A percentile compares a stretch with the other conserved stretches of the same genome.
phyloP scores from a whole-genome alignment of 768 basidiomycete species.

The Hypsizygus marmoreus region DNA sequence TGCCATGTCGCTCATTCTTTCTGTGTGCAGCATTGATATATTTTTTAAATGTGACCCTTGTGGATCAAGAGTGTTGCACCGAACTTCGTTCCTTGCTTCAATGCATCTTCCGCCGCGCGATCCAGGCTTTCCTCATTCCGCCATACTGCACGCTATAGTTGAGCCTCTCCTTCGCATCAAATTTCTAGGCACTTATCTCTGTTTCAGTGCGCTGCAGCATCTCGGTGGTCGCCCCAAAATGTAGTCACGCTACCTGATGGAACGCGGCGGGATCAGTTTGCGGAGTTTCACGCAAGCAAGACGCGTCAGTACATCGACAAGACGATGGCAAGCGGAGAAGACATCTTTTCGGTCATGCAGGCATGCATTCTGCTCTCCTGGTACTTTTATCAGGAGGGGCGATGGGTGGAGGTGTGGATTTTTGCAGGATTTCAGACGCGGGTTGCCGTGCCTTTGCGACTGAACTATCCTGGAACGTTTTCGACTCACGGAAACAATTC shows the following conservation, averaged over 20 bases:
- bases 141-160: slow-evolving; percentile 90
- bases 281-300: slow-evolving; percentile 85
- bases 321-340: slow-evolving; percentile 87
- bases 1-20: slow-evolving; percentile 11
- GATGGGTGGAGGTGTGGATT: slow-evolving; percentile 92
- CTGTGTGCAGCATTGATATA: slow-evolving; percentile 64
- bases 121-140: slow-evolving; percentile 84
- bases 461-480: slow-evolving; percentile 87
- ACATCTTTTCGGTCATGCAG: slow-evolving; percentile 86
- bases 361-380: slow-evolving; percentile 85
- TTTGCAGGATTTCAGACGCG: slow-evolving; percentile 85
- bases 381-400: slow-evolving; percentile 90
- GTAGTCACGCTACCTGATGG: slow-evolving; percentile 71
- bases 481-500: slow-evolving; percentile 65
- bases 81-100: slow-evolving; percentile 75
- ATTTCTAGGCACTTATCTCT: slow-evolving; percentile 5
- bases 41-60: slow-evolving; percentile 92
- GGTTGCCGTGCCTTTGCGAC: slow-evolving; percentile 76
- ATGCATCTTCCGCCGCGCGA: slow-evolving; percentile 81
- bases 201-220: slow-evolving; percentile 75
- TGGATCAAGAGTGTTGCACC: slow-evolving; percentile 81
- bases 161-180: slow-evolving; percentile 22
- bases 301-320: slow-evolving; percentile 86
- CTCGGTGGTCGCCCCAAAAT: slow-evolving; percentile 78
- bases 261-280: slow-evolving; percentile 79